A percentile compares a stretch with the other conserved stretches of the same genome.
Conservation (phyloP, 2,329 filamentous ascomycete species). For the Sporothrix schenckii region DNA sequence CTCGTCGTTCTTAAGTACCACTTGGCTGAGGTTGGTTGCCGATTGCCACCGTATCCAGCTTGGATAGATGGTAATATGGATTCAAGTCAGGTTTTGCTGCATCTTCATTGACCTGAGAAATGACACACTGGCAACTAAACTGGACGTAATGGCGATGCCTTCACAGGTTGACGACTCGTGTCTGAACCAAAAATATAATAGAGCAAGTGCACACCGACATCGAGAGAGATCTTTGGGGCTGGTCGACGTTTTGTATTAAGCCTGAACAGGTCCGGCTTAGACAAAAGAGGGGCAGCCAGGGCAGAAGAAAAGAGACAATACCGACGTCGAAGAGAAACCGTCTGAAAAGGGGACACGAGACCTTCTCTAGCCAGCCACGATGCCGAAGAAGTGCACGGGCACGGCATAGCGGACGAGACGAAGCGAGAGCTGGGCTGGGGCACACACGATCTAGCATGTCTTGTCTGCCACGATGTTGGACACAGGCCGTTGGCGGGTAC, state of each 20-base stretch:
- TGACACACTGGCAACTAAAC: too few relatives aligned
- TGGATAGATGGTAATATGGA: not conserved
- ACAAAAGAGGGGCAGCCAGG: conserved; percentile 3
- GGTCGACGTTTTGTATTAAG: not conserved
- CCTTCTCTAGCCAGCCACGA: conserved; percentile 8
- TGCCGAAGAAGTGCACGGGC: not conserved
- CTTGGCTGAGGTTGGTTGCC: not conserved
- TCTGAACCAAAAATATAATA: not conserved
- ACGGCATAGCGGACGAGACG: conserved; percentile 4
- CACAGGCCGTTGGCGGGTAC: not conserved
- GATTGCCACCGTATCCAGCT: not conserved
- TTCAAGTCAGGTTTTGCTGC: not conserved
- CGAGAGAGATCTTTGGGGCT: not conserved
- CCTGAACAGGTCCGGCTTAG: not conserved
- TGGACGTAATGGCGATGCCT: not conserved
- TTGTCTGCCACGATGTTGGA: conserved; percentile 4
- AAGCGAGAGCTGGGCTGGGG: conserved; percentile 12
- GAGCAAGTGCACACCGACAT: not conserved
- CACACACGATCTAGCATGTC: not conserved
- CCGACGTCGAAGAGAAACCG: not conserved
- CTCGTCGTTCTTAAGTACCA: not conserved
- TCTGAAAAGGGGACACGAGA: not conserved
- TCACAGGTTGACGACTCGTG: not conserved
- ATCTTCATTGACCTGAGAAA: not conserved
- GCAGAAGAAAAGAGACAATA: not conserved